Evolutionary conservation across 768 basidiomycete genomes (phyloP).

Genomic region (Tephrocybe sp.): DNA sequence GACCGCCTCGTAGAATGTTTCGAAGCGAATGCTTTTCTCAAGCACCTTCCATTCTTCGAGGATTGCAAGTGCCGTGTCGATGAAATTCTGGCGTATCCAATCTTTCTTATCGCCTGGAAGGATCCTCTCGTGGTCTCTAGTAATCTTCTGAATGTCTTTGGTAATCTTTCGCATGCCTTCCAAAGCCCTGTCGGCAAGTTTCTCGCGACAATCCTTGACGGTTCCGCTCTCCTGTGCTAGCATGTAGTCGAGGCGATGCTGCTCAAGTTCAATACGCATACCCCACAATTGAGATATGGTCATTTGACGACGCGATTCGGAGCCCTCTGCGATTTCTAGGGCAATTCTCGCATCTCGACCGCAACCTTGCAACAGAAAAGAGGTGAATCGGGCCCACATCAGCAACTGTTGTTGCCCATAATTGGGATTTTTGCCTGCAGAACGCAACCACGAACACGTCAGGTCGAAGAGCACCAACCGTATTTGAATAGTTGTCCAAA

Average conservation of each 20-base stretch:
- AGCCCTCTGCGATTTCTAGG: conserved; percentile 40
- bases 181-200: conserved; percentile 20
- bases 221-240: conserved; percentile 27
- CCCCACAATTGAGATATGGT: conserved; percentile 39
- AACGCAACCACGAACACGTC: conserved; percentile 37
- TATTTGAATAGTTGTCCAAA: conserved; percentile 51
- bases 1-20: conserved; percentile 49
- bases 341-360: conserved; percentile 44
- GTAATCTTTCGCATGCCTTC: conserved; percentile 10
- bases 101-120: conserved; percentile 24
- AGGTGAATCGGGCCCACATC: conserved; percentile 45
- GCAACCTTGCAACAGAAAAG: conserved; percentile 47
- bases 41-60: conserved; percentile 46
- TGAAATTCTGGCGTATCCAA: conserved; percentile 47
- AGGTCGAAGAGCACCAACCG: conserved; percentile 50
- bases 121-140: conserved; percentile 13
- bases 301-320: conserved; percentile 52
- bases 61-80: conserved; percentile 31
- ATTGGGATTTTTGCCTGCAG: conserved; percentile 16
- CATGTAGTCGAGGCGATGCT: conserved; percentile 45
- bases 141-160: conserved; percentile 11
- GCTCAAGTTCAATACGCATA: conserved; percentile 46
- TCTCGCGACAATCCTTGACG: conserved; percentile 20
- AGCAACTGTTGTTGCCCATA: conserved; percentile 26
- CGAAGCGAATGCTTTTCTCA: conserved; percentile 32